Evolutionary conservation across 2,329 filamentous ascomycete genomes (phyloP).

Genomic region (Zymoseptoria tritici): DNA sequence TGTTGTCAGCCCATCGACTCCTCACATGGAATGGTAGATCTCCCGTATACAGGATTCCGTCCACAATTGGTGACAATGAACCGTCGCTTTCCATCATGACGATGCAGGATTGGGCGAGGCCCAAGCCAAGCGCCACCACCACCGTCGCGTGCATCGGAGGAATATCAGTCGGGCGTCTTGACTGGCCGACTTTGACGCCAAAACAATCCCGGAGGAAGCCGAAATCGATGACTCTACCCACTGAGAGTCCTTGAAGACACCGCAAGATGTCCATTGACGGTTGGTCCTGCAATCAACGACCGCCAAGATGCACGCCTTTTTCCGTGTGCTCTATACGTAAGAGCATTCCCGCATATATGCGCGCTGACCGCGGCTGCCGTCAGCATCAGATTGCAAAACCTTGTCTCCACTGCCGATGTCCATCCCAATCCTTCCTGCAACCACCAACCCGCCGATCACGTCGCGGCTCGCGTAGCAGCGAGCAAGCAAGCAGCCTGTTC

Average conservation of each 20-base stretch:
- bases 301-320: not conserved
- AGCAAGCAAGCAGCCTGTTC: not conserved
- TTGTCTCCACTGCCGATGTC: not conserved
- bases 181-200: not conserved
- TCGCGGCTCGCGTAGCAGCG: not conserved
- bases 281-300: not conserved
- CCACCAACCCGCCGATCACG: not conserved
- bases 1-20: not conserved
- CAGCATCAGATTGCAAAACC: not conserved
- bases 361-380: not conserved
- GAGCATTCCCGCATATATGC: not conserved
- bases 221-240: not conserved
- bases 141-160: not conserved
- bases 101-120: not conserved
- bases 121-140: not conserved
- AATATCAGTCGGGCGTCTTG: not conserved
- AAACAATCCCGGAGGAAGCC: not conserved
- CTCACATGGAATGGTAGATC: not conserved
- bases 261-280: not conserved
- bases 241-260: not conserved
- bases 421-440: not conserved
- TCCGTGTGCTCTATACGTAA: not conserved
- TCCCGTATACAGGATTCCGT: no score
- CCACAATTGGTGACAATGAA: no score
- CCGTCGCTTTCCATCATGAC: not conserved